These are phyloP conservation scores for Samsoniella hepiali DNA, from an alignment of 2,329 filamentous ascomycete genomes.

Conservation along the genomic window DNA sequence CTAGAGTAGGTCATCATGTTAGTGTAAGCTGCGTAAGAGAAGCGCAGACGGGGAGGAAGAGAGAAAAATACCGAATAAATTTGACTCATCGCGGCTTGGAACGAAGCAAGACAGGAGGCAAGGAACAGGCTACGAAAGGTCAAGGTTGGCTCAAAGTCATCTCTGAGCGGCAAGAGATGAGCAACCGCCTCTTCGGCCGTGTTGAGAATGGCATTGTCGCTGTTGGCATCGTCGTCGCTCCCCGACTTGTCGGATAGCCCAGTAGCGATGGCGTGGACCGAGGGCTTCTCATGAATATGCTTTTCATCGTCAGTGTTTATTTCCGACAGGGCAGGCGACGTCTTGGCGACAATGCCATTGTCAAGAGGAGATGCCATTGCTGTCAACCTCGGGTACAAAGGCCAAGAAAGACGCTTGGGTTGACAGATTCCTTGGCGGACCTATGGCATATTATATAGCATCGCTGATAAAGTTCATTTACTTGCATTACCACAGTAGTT, in stretches of 20 bases:
- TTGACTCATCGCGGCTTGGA: conserved; percentile 54
- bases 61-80: conserved; percentile 45
- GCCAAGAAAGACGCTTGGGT: too few relatives aligned
- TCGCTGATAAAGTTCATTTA: too few relatives aligned
- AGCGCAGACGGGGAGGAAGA: conserved; percentile 13
- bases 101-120: conserved; percentile 46
- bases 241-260: neutral
- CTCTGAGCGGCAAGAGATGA: conserved; percentile 49
- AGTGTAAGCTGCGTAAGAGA: neutral
- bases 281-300: neutral
- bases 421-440: too few relatives aligned
- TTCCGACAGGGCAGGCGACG: too few relatives aligned
- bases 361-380: too few relatives aligned
- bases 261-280: neutral
- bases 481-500: too few relatives aligned
- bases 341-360: too few relatives aligned
- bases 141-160: conserved; percentile 49
- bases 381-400: too few relatives aligned
- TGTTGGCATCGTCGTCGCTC: conserved; percentile 28
- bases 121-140: conserved; percentile 53
- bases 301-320: neutral
- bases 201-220: conserved; percentile 39
- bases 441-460: too few relatives aligned
- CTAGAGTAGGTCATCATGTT: conserved; percentile 28
- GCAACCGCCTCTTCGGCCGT: conserved; percentile 49